These are phyloP conservation scores for Coemansia sp. DNA, from an alignment of 192 early-diverging fungal genomes.

Conservation along the genomic window DNA sequence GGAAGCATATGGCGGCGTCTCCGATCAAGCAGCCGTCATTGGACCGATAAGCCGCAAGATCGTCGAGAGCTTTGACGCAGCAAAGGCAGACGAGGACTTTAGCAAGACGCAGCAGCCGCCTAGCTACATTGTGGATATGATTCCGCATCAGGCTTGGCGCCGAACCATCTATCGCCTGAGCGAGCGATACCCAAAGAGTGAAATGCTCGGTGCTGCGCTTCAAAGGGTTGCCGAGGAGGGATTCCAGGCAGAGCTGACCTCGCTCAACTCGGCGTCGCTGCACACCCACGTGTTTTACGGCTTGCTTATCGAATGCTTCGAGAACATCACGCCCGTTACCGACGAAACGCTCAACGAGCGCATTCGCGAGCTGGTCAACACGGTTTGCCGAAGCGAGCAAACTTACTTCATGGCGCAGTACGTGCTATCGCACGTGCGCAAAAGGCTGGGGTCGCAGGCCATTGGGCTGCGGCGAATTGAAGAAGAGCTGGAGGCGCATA, in stretches of 20 bases:
- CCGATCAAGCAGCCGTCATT: slow-evolving; percentile 9
- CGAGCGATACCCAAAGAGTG: slow-evolving; percentile 64
- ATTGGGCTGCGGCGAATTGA: slow-evolving; percentile 31
- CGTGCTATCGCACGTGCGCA: slow-evolving; percentile 21
- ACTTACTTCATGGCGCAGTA: slow-evolving; percentile 50
- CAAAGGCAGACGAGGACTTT: slow-evolving; percentile 58
- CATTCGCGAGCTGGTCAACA: slow-evolving; percentile 59
- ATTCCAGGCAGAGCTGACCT: slow-evolving; percentile 67
- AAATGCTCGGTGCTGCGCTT: slow-evolving; percentile 65
- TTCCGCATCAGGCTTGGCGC: slow-evolving; percentile 66
- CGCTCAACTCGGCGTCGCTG: slow-evolving; percentile 66
- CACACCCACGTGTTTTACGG: slow-evolving; percentile 68
- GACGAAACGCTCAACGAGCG: slow-evolving; percentile 61
- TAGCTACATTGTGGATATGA: slow-evolving; percentile 61
- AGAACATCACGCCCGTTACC: slow-evolving; percentile 60
- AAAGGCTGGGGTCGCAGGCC: slow-evolving; percentile 25
- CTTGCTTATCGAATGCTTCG: slow-evolving; percentile 65
- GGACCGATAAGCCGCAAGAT: slow-evolving; percentile 62
- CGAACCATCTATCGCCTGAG: slow-evolving; percentile 68
- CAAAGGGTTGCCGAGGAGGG: slow-evolving; percentile 69
- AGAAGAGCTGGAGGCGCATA: slow-evolving; percentile 42
- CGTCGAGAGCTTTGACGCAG: slow-evolving; percentile 64
- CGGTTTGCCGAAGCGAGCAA: slow-evolving; percentile 42
- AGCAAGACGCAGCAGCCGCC: slow-evolving; percentile 57
- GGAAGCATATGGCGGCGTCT: slow-evolving; percentile 5